A percentile compares a stretch with the other conserved stretches of the same genome.
Conservation (phyloP, 2,329 filamentous ascomycete species). For the Diaporthe capsici region DNA sequence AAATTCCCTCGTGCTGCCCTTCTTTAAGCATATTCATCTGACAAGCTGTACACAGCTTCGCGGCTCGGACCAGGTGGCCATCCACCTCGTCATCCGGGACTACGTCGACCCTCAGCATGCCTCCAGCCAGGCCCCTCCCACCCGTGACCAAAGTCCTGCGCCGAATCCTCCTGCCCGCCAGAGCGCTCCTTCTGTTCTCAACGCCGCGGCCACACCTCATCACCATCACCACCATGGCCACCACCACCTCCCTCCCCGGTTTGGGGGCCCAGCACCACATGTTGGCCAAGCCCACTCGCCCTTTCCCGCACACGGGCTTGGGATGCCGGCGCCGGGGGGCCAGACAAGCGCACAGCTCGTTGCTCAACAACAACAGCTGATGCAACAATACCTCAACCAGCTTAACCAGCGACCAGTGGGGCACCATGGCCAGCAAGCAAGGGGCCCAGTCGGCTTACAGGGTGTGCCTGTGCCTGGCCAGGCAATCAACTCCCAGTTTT, state of each 20-base stretch:
- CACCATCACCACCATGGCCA: conserved; percentile 34
- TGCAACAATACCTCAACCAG: conserved; percentile 62
- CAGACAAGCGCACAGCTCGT: conserved; percentile 42
- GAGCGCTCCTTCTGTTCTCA: conserved; percentile 23
- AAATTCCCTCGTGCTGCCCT: neutral
- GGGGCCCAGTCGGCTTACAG: conserved; percentile 57
- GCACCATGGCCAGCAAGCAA: conserved; percentile 59
- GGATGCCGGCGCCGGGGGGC: conserved; percentile 21
- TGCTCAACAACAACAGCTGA: conserved; percentile 56
- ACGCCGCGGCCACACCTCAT: conserved; percentile 36
- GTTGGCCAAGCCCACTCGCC: conserved; percentile 24
- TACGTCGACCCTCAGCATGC: conserved; percentile 48
- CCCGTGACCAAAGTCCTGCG: conserved; percentile 48
- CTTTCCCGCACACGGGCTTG: conserved; percentile 10
- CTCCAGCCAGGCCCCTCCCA: conserved; percentile 45
- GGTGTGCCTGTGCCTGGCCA: conserved; percentile 53
- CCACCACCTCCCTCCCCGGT: conserved; percentile 16
- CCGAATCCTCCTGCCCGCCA: conserved; percentile 38
- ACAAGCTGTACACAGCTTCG: conserved; percentile 54
- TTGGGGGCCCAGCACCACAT: conserved; percentile 7
- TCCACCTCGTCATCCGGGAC: conserved; percentile 68
- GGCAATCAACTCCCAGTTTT: conserved; percentile 39
- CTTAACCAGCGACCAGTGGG: conserved; percentile 57
- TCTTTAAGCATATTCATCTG: neutral
- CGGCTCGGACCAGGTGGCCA: conserved; percentile 62